Evolutionary conservation across 2,329 filamentous ascomycete genomes (phyloP).

Genomic region (Arthroderma uncinatum): DNA sequence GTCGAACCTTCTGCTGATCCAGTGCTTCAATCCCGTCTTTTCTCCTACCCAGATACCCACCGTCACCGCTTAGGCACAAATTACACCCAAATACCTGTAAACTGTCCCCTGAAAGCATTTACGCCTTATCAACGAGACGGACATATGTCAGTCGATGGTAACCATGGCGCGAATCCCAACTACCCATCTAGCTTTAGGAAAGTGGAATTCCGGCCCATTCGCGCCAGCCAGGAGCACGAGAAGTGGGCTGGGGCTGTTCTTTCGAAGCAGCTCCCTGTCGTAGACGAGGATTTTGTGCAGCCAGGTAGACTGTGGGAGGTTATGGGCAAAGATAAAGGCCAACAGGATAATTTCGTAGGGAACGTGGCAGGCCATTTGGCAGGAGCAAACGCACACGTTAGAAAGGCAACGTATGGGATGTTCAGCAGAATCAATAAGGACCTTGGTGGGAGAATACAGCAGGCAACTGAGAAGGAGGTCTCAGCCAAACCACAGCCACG

Average conservation of each 20-base stretch:
- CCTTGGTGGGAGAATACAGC: slow-evolving; percentile 43
- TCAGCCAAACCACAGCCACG: slow-evolving; percentile 7
- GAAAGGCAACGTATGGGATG: slow-evolving; percentile 51
- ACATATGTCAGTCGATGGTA: slow-evolving; percentile 54
- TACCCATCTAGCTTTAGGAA: slow-evolving; percentile 38
- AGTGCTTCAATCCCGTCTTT: slow-evolving; percentile 57
- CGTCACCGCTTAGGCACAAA: slow-evolving; percentile 53
- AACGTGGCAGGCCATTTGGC: slow-evolving; percentile 50
- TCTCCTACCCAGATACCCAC: slow-evolving; percentile 60
- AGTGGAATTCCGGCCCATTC: slow-evolving; percentile 30
- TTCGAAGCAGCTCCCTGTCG: slow-evolving; percentile 32
- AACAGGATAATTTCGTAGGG: slow-evolving; percentile 50
- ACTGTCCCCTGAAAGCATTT: slow-evolving; percentile 43
- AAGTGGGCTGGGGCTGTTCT: slow-evolving; percentile 33
- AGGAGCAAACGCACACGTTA: slow-evolving; percentile 44
- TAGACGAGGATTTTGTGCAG: slow-evolving; percentile 37
- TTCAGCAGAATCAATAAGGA: slow-evolving; percentile 46
- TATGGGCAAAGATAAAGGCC: slow-evolving; percentile 38
- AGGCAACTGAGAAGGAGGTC: slow-evolving; percentile 39
- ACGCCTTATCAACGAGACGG: slow-evolving; percentile 64
- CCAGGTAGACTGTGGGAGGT: slow-evolving; percentile 36
- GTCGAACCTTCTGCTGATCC: slow-evolving; percentile 60
- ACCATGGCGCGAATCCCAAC: slow-evolving; percentile 50
- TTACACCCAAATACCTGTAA: slow-evolving; percentile 55
- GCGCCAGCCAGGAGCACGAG: slow-evolving; percentile 35